Percentiles rank a stretch among this genome's conserved stretches.
Evolutionary conservation across 78 protist genomes (phyloP).

Genomic region (Planoprotostelium fungivorum): DNA sequence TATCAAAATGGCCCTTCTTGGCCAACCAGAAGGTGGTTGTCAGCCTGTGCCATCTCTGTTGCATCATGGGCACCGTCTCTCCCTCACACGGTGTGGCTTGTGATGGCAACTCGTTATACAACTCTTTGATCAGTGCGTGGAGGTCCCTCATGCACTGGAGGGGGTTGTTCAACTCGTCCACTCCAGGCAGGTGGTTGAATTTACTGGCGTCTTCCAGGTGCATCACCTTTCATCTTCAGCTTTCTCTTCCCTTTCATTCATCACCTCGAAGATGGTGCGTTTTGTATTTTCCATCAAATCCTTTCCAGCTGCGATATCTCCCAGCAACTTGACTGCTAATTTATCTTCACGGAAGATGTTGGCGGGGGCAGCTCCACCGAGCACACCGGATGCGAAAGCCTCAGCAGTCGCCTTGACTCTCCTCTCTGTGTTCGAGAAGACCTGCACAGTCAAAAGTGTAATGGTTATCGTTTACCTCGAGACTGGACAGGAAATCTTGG

Average conservation of each 20-base stretch:
- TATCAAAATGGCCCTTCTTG: background rate
- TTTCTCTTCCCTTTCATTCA: background rate
- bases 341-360: background rate
- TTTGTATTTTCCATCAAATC: background rate
- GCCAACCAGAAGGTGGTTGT: background rate
- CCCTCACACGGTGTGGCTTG: conserved; percentile 1
- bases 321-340: background rate
- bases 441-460: background rate
- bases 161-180: background rate
- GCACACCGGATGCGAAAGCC: background rate
- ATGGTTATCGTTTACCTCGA: background rate
- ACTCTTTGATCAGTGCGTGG: background rate
- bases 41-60: conserved; percentile 5
- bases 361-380: background rate
- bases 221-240: background rate
- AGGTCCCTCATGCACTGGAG: background rate
- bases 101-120: background rate
- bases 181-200: background rate
- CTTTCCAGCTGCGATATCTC: background rate
- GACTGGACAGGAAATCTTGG: background rate
- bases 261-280: background rate
- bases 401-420: background rate
- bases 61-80: conserved; percentile 6
- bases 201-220: background rate
- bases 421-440: background rate